A percentile compares a stretch with the other conserved stretches of the same genome.
Evolutionary conservation across 1,284 basidiomycete species (phyloP).

Genomic region (Lentinus polychrous): DNA sequence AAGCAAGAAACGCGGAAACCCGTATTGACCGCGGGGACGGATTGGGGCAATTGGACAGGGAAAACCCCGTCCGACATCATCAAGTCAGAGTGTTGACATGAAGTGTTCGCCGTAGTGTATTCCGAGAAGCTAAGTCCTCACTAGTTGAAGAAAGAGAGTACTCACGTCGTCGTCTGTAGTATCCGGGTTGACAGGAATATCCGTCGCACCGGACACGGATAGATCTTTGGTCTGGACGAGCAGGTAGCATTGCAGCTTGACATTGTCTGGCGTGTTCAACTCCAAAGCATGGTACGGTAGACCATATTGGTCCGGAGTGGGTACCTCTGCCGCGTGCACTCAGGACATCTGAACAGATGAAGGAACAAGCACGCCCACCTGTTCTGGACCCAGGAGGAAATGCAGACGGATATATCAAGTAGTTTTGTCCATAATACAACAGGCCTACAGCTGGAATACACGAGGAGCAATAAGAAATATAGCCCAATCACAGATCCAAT

Average conservation of each 20-base stretch:
- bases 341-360: background rate
- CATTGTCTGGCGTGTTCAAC: constrained; percentile 54
- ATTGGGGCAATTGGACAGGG: no score
- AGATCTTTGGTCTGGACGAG: constrained; percentile 41
- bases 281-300: constrained; percentile 70
- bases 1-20: no score
- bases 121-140: no score
- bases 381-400: constrained; percentile 79
- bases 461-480: constrained; percentile 6
- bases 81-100: no score
- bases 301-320: constrained; percentile 61
- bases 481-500: no score
- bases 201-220: constrained; percentile 15
- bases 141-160: background rate
- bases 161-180: constrained; percentile 24
- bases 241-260: constrained; percentile 57
- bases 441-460: constrained; percentile 54
- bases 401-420: constrained; percentile 85
- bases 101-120: no score
- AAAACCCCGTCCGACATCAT: no score
- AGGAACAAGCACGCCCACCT: constrained; percentile 35
- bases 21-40: no score
- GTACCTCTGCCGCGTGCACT: constrained; percentile 47
- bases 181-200: constrained; percentile 2
- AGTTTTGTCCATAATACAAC: constrained; percentile 81